phyloP scores from a whole-genome alignment of 2,329 filamentous ascomycete genomes.

The Aureobasidium sp. region DNA sequence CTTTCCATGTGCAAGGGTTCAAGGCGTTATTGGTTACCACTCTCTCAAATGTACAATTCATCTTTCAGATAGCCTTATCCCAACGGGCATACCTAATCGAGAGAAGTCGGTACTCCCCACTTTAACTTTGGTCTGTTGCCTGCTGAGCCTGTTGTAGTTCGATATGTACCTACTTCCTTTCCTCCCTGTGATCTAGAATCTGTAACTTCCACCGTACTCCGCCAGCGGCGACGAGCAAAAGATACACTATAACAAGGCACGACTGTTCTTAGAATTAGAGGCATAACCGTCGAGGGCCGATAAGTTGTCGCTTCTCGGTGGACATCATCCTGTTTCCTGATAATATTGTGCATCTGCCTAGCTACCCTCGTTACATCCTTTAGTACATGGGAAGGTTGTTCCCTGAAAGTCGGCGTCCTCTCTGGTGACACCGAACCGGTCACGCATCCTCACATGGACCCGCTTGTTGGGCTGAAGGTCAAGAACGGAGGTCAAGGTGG shows the following conservation, averaged over 20 bases:
- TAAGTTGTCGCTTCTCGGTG: too few relatives aligned
- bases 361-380: too few relatives aligned
- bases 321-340: too few relatives aligned
- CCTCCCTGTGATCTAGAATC: too few relatives aligned
- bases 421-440: conserved; percentile 4
- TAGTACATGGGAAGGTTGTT: too few relatives aligned
- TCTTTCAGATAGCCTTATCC: not conserved
- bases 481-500: not conserved
- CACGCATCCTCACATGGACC: conserved; percentile 6
- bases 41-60: not conserved
- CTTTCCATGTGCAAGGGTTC: not conserved
- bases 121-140: not conserved
- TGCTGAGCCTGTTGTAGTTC: conserved; percentile 1
- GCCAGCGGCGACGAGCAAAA: too few relatives aligned
- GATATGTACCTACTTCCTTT: not conserved
- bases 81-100: not conserved
- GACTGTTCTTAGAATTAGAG: too few relatives aligned
- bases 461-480: not conserved
- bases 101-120: not conserved
- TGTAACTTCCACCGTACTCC: too few relatives aligned
- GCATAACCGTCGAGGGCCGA: too few relatives aligned
- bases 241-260: too few relatives aligned
- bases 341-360: too few relatives aligned
- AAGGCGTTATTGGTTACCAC: not conserved
- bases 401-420: not conserved